Conservation (phyloP, 1,284 basidiomycete species). For the Lentinula novae-zelandiae region DNA sequence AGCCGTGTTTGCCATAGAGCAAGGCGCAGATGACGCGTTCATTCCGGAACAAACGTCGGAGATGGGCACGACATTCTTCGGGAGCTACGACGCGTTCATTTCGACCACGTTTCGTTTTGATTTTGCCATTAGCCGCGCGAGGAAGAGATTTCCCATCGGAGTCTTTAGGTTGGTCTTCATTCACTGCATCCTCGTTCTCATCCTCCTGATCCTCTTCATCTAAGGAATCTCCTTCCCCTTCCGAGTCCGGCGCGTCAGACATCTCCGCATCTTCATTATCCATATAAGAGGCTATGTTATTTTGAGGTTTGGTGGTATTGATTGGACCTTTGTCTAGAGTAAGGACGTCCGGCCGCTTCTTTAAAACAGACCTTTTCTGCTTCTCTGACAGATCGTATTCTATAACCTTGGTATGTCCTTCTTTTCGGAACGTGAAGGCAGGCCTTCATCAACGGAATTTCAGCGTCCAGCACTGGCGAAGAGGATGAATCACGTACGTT, state of each 20-base stretch:
- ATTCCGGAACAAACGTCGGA: slow-evolving; percentile 85
- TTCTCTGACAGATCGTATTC: slow-evolving; percentile 86
- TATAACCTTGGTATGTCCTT: slow-evolving; percentile 92
- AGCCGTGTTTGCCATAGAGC: slow-evolving; percentile 91
- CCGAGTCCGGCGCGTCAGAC: slow-evolving; percentile 24
- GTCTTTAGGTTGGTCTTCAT: slow-evolving; percentile 28
- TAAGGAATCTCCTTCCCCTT: slow-evolving; percentile 24
- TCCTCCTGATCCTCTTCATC: slow-evolving; percentile 44
- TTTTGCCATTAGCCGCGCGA: slow-evolving; percentile 71
- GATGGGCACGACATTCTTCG: slow-evolving; percentile 91
- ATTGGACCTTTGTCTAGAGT: slow-evolving; percentile 33
- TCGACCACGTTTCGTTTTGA: slow-evolving; percentile 73
- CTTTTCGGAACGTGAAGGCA: slow-evolving; percentile 88
- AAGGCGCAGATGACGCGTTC: slow-evolving; percentile 82
- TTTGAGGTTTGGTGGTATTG: not conserved
- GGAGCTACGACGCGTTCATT: slow-evolving; percentile 89
- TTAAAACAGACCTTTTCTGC: slow-evolving; percentile 65
- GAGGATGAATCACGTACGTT: slow-evolving; percentile 45
- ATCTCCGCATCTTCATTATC: slow-evolving; percentile 46
- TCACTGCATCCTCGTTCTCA: slow-evolving; percentile 45
- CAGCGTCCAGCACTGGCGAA: slow-evolving; percentile 1
- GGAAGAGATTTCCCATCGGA: slow-evolving; percentile 32
- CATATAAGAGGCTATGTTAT: not conserved
- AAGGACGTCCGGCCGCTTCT: slow-evolving; percentile 72
- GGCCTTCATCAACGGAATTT: slow-evolving; percentile 40